These are phyloP conservation scores for Fusarium torreyae DNA, from an alignment of 2,329 filamentous ascomycete species.

Conservation along the genomic window DNA sequence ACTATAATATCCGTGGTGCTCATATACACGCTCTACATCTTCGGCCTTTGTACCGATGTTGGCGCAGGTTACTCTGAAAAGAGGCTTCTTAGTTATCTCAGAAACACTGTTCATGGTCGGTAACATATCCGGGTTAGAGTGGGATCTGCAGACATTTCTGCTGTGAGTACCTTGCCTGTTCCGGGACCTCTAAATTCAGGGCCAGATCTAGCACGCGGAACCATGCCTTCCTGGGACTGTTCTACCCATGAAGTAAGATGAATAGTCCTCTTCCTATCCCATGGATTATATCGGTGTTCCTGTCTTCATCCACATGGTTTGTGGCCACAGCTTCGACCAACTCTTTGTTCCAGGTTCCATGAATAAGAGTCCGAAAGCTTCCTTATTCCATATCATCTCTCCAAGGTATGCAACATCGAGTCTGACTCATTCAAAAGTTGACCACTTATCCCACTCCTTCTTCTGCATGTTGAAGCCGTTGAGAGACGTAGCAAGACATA, in stretches of 20 bases:
- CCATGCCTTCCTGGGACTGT: too few relatives aligned
- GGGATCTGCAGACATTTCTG: too few relatives aligned
- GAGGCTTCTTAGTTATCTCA: not conserved
- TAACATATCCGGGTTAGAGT: too few relatives aligned
- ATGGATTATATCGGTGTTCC: not conserved
- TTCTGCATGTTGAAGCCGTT: constrained; percentile 12
- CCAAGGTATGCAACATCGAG: not conserved
- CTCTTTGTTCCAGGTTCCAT: not conserved
- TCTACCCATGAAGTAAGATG: constrained; percentile 4
- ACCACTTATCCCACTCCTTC: not conserved
- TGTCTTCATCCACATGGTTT: not conserved
- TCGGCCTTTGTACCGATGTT: constrained; percentile 1
- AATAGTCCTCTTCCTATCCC: not conserved
- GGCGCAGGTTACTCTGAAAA: constrained; percentile 9
- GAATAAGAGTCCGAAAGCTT: not conserved
- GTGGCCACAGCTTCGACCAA: not conserved
- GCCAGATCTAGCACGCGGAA: too few relatives aligned
- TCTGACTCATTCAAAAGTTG: not conserved
- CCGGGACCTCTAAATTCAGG: constrained; percentile 10
- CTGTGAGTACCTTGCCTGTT: not conserved
- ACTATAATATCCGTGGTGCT: rapidly evolving
- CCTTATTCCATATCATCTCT: not conserved
- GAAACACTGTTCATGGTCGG: too few relatives aligned
- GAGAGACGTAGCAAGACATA: not conserved
- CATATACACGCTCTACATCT: not conserved